Conservation (phyloP, 306 rosid species). For the Quercus robur region DNA sequence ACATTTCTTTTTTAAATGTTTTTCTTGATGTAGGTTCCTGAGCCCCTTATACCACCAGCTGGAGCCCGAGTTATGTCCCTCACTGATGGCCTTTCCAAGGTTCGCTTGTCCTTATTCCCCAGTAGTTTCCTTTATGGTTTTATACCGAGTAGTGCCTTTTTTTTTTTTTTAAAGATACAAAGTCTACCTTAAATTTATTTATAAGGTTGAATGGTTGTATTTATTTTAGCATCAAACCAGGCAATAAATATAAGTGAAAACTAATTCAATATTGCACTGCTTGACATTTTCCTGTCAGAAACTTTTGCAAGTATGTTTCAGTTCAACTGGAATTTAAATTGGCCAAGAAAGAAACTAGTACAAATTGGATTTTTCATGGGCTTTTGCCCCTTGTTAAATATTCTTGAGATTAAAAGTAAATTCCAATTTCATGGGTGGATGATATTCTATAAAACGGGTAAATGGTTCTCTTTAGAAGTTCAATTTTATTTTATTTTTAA, state of each 20-base stretch:
- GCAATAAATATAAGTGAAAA: conserved; percentile 1
- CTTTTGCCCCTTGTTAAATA: background rate
- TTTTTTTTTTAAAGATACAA: conserved; percentile 1
- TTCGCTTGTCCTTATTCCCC: conserved; percentile 3
- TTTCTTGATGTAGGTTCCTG: conserved; percentile 71
- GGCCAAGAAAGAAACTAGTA: background rate
- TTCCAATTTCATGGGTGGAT: background rate
- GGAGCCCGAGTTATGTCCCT: conserved; percentile 98
- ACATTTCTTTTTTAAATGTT: conserved; percentile 10
- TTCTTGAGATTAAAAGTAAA: background rate
- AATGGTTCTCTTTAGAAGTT: background rate
- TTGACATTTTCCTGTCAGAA: background rate
- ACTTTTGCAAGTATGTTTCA: background rate
- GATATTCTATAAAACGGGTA: background rate
- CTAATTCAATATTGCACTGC: background rate
- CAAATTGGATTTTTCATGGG: background rate
- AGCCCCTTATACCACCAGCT: conserved; percentile 91
- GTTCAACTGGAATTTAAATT: background rate
- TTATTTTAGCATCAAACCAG: conserved; percentile 10
- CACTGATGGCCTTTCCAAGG: conserved; percentile 95
- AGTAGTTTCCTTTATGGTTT: background rate
- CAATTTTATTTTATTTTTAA: background rate
- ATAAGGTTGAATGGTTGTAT: background rate
- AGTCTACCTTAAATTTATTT: background rate
- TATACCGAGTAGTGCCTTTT: background rate